phyloP scores from a whole-genome alignment of 2,329 filamentous ascomycete genomes.

The Aspergillus pseudonomiae region DNA sequence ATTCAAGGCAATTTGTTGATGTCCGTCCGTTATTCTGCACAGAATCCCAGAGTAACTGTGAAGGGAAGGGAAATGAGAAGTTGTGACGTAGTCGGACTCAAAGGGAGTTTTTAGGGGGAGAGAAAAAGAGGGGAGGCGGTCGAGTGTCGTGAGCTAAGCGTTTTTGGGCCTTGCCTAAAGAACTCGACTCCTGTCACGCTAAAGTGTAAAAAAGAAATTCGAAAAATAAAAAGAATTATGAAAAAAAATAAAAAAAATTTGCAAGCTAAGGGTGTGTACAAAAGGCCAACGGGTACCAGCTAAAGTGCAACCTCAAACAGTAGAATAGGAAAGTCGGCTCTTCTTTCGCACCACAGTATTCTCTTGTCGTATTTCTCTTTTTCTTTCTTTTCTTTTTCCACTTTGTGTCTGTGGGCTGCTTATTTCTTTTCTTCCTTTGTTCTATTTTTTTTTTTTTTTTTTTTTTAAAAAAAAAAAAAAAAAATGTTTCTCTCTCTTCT shows the following conservation, averaged over 20 bases:
- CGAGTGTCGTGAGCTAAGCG: slow-evolving; percentile 26
- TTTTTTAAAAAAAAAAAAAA: not conserved
- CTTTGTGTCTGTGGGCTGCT: not conserved
- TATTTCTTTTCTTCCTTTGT: slow-evolving; percentile 1
- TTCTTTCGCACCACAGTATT: not conserved
- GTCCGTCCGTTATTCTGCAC: slow-evolving; percentile 15
- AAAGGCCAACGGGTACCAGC: slow-evolving; percentile 5
- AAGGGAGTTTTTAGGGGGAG: slow-evolving; percentile 38
- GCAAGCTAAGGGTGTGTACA: slow-evolving; percentile 4
- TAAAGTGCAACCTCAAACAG: not conserved
- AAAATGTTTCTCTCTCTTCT: not conserved
- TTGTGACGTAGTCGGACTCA: slow-evolving; percentile 44
- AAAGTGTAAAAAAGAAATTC: slow-evolving; percentile 15
- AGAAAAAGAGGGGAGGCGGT: slow-evolving; percentile 30
- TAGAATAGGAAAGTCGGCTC: not conserved
- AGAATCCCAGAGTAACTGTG: slow-evolving; percentile 16
- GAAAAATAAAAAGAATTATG: not conserved
- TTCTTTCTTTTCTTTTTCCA: slow-evolving; percentile 1
- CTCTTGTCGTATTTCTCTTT: not conserved
- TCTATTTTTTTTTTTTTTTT: slow-evolving; percentile 6
- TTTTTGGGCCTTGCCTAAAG: slow-evolving; percentile 1
- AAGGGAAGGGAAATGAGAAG: slow-evolving; percentile 32
- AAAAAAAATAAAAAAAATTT: slow-evolving; percentile 1
- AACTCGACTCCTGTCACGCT: slow-evolving; percentile 21
- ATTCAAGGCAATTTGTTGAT: slow-evolving; percentile 13